A percentile compares a stretch with the other conserved stretches of the same genome.
phyloP scores from a whole-genome alignment of 2,329 filamentous ascomycete genomes.

The Cladophialophora carrionii region DNA sequence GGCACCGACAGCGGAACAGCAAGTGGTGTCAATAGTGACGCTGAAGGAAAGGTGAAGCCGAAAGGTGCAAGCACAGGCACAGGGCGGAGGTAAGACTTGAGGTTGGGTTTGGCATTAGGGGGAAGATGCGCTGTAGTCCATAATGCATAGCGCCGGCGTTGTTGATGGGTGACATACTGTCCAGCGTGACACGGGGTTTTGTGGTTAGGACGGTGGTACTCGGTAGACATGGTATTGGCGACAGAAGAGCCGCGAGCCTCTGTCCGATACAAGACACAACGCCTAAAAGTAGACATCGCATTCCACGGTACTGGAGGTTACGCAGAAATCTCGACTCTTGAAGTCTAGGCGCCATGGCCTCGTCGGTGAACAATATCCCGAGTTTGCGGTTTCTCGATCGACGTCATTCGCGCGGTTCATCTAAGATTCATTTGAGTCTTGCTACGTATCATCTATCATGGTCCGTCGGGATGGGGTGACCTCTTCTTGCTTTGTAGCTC shows the following conservation, averaged over 20 bases:
- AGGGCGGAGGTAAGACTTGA: slow-evolving; percentile 2
- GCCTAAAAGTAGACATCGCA: not conserved
- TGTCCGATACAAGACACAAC: not conserved
- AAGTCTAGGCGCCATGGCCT: not conserved
- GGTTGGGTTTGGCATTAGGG: not conserved
- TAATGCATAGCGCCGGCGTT: slow-evolving; percentile 25
- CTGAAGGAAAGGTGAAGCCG: slow-evolving; percentile 33
- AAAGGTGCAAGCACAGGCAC: slow-evolving; percentile 10
- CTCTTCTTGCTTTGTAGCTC: not conserved
- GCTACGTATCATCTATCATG: too few relatives aligned
- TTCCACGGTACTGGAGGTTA: not conserved
- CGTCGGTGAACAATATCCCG: not conserved
- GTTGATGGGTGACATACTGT: not conserved
- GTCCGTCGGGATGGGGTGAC: not conserved
- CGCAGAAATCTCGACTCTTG: not conserved
- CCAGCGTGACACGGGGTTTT: not conserved
- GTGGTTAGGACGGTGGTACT: not conserved
- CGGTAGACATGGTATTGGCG: not conserved
- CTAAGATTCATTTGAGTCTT: not conserved
- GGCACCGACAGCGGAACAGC: slow-evolving; percentile 39
- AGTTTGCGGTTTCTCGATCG: not conserved
- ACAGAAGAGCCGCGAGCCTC: not conserved
- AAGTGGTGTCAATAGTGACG: slow-evolving; percentile 46
- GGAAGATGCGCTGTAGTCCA: not conserved
- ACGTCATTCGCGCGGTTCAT: not conserved